Base-by-base conservation (phyloP, 441 rosid genomes). In the Gossypium aridum region DNA sequence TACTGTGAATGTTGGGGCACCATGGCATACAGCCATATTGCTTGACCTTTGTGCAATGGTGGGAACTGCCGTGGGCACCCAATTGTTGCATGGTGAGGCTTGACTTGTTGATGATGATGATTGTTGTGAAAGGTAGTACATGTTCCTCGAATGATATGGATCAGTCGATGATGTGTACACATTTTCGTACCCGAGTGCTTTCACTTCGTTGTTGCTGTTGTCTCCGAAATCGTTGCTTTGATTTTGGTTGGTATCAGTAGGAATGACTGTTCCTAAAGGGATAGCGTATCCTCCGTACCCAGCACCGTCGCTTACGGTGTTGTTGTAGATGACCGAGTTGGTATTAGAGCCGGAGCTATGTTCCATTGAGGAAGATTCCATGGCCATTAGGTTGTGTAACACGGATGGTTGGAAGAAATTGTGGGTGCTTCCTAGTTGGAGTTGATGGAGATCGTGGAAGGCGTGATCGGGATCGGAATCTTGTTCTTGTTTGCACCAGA, bases 401-500 rank as follows among this genome's bases (percentile, higher is more conserved):
- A 76, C 85, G 17, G 81, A 78, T 4, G 82, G 82, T 75, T 82
- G 89, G 25, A 83, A 81, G 80, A 83, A 87, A 64, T 85, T 84
- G 74, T 87, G 92, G 20, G 85, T 79, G 75, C 61, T 80, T 23
- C 86, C 88, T 49, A 80, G 10, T 23, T 84, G 85, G 3, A 79
- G 78, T 7, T 86, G 84, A 56, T 81, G 84, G 37, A 63, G 62
- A 66, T 80, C 85, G 45, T 80, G 85, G 62, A 77, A 79, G 9
- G 74, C n/a, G 20, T 76, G 72, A 28, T 53, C 39, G 31, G 56
- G 47, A 19, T 80, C 87, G 28, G 82, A 80, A 47, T 89, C 88
- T 12, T 84, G 91, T 47, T 88, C 98, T 72, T 91, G 94, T 80
- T 88, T 91, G 86, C 90, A 87, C 87, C 93, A 92, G 47, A 77